A percentile compares a stretch with the other conserved stretches of the same genome.
Evolutionary conservation across 208 protist species (phyloP).

Genomic region (Leishmania arabica): DNA sequence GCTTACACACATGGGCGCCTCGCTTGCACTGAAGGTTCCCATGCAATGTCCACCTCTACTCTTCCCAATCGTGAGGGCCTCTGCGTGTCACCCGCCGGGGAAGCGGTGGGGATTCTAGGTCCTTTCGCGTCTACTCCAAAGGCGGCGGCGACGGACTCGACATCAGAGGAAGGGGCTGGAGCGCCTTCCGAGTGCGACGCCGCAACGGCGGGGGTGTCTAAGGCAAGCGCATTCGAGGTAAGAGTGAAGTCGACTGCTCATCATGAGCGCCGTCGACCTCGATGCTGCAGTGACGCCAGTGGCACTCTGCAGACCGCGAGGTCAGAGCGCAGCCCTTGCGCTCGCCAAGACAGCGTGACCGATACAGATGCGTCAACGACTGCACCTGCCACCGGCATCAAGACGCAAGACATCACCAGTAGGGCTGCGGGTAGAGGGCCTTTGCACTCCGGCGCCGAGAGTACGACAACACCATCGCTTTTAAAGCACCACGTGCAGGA

Average conservation of each 20-base stretch:
- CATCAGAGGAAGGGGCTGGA: not conserved
- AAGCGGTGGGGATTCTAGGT: not conserved
- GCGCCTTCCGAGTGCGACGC: not conserved
- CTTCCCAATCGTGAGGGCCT: not conserved
- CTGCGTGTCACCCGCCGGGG: not conserved
- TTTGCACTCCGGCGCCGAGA: not conserved
- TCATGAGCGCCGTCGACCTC: not conserved
- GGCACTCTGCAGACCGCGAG: slow-evolving; percentile 2
- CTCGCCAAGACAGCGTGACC: not conserved
- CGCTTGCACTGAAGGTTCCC: not conserved
- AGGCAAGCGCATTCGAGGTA: not conserved
- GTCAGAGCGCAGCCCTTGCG: not conserved
- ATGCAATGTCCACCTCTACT: not conserved
- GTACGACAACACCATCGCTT: not conserved
- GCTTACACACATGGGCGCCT: not conserved
- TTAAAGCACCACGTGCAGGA: not conserved
- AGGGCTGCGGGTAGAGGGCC: not conserved
- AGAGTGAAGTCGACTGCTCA: not conserved
- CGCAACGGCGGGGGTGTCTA: not conserved
- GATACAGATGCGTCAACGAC: not conserved
- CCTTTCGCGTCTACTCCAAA: not conserved
- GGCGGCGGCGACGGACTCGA: slow-evolving; percentile 3
- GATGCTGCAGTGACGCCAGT: slow-evolving; percentile 1
- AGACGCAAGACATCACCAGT: not conserved
- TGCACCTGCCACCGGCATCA: not conserved